Percentiles rank a stretch among this genome's conserved stretches.
phyloP scores from a whole-genome alignment of 2,329 filamentous ascomycete genomes.

The Xylaria sp. region DNA sequence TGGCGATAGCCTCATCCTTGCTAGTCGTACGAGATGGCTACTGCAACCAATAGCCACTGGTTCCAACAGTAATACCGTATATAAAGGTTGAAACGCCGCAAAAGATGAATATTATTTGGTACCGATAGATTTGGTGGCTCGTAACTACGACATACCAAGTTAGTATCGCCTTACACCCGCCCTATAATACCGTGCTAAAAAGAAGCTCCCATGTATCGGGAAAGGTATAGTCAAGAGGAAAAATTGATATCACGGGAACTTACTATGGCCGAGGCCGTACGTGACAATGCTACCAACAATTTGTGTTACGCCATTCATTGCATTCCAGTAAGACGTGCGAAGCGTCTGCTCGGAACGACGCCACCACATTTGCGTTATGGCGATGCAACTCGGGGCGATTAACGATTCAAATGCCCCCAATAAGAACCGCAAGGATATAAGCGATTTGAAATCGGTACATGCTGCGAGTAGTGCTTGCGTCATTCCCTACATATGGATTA shows the following conservation, averaged over 20 bases:
- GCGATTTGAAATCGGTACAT: constrained; percentile 59
- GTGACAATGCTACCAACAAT: constrained; percentile 67
- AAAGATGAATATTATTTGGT: constrained; percentile 65
- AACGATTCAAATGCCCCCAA: constrained; percentile 61
- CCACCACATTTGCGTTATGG: constrained; percentile 67
- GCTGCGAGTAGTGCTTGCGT: constrained; percentile 63
- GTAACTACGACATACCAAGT: constrained; percentile 43
- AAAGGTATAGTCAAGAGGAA: too few species aligned
- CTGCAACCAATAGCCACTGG: too few species aligned
- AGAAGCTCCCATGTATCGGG: neutral
- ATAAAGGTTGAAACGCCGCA: constrained; percentile 63
- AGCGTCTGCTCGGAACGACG: constrained; percentile 63
- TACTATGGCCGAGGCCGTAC: constrained; percentile 61
- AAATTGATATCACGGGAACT: neutral
- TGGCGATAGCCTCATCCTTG: too few species aligned
- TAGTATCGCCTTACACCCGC: neutral
- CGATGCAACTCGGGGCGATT: constrained; percentile 63
- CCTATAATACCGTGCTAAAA: too few species aligned
- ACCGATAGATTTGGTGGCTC: constrained; percentile 57
- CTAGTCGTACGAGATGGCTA: too few species aligned
- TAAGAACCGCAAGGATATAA: constrained; percentile 59
- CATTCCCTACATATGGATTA: constrained; percentile 51
- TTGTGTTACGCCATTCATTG: constrained; percentile 66
- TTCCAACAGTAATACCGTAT: constrained; percentile 62
- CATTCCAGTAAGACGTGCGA: constrained; percentile 63